Evolutionary conservation across 495 filamentous ascomycete genomes (phyloP), one percentile per base, ranked within the genome.

Genomic region (Beverwykella pulmonaria): DNA sequence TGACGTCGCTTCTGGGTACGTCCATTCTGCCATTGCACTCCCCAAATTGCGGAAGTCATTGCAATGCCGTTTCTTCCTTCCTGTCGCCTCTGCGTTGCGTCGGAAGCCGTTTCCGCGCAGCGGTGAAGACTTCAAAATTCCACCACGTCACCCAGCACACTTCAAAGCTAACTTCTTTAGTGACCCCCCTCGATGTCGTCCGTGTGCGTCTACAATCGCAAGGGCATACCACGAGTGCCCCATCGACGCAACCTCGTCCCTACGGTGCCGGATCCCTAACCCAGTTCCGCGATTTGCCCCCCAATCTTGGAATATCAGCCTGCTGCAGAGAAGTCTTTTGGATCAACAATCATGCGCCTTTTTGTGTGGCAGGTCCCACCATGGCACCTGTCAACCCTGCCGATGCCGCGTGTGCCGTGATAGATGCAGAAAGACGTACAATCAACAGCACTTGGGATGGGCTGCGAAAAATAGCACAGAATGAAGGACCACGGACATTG

Each of bases 241-340:
- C 63, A 34, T 41, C 47, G 25, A 52, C 59, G 15, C 50, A 54
- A 70, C 23, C 73, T 76, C 29, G 71, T 71, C 14, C 70, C 52
- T 46, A 72, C 75, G 30, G 74, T 77, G 39, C 73, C 64, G 61
- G 75, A 50, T 44, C 69, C 65, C 12, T 69, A 65, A 56, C 79
- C 44, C 78, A 84, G 52, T 88, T 93, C 75, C 86, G 85, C 48
- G 84, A 87, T 58, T 77, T 87, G 55, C 90, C 80, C 61, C 86
- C 82, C 3, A 91, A 91, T 69, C 87, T 98, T 44, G 95, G 94
- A 66, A 92, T 98, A 36, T 96, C 95, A 7, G 86, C 92, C 30
- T 98, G 94, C 77, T 98, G 94, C 73, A 87, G 94, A 57, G 94
- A 98, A 78, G 93, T 98, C 36, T 98, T 98, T 79, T 98, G 94